Base-by-base conservation (phyloP, 2,329 filamentous ascomycete genomes). In the Rutstroemia sp. region DNA sequence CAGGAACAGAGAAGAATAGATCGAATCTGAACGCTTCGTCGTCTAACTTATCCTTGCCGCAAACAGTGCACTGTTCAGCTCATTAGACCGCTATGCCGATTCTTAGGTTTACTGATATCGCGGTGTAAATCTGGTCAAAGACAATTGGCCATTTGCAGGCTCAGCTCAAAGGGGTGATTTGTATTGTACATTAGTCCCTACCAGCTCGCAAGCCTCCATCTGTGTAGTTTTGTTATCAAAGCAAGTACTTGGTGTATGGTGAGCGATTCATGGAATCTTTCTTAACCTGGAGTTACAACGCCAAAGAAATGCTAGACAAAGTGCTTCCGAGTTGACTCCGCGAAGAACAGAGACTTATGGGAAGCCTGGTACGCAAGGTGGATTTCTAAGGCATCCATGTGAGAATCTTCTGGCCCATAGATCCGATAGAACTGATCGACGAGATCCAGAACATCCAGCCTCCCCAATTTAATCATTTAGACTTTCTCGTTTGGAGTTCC, bases 61-160 rank as follows among this genome's bases (percentile, higher is more conserved):
- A 39, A 54, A 46, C 40, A 45, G 50, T 45, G 50, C 39, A 52
- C 50, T 52, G 50, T 52, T 45, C 39, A 19, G 39, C 39, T 19
- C 39, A 42, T 42, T 19, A 42, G 30, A 34, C 30, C 30, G 30
- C 30, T 34, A 14, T 34, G 30, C 30, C 30, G 12, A 34, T 12
- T 34, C 30, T 2, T 10, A 34, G 30, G 30, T 34, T 34, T 34
- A 4, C 30, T 34, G 30, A 34, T 34, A 34, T 34, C 30, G 30
- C 30, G 30, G 30, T 34, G 30, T 34, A 34, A 34, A 34, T 34
- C 9, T 34, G 10, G 30, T 34, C 30, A 4, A 34, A 34, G 30
- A 34, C 30, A 34, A 34, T 34, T 34, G 30, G 30, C 30, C 30
- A 9, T 34, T 34, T 34, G 30, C 30, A 34, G 5, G 10, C 30